phyloP scores from a whole-genome alignment of 495 filamentous ascomycete species.

The Penicillium coprophilum region DNA sequence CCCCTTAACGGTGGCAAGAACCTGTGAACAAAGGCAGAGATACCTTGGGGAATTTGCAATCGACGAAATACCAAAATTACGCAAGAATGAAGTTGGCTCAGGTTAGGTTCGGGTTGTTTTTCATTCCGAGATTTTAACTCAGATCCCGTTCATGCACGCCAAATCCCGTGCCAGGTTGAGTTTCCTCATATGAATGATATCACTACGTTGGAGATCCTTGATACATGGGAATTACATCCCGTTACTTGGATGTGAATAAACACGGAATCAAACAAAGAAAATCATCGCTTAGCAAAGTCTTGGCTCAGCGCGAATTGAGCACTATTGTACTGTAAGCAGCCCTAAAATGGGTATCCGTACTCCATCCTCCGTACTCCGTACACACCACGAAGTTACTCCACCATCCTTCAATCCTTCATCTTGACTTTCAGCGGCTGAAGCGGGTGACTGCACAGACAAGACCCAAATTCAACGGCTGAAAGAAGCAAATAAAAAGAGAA shows the following conservation, averaged over 20 bases:
- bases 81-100: neutral
- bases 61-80: neutral
- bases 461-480: constrained; percentile 18
- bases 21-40: neutral
- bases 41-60: constrained; percentile 7
- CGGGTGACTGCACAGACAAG: constrained; percentile 12
- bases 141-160: constrained; percentile 2
- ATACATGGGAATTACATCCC: neutral
- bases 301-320: neutral
- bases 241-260: neutral
- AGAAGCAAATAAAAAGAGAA: constrained; percentile 16
- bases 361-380: neutral
- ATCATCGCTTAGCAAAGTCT: constrained; percentile 3
- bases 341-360: constrained; percentile 1
- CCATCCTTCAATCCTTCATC: constrained; percentile 2
- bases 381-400: constrained; percentile 12
- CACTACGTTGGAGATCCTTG: neutral
- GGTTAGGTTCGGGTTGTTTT: constrained; percentile 1
- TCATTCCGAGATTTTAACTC: neutral
- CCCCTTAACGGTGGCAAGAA: constrained; percentile 8
- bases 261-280: neutral
- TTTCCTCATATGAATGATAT: too few relatives aligned
- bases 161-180: neutral
- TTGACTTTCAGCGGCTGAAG: neutral
- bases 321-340: constrained; percentile 28